Evolutionary conservation across 106 monocot genomes (phyloP).

Genomic region (Amphibolis antarctica): DNA sequence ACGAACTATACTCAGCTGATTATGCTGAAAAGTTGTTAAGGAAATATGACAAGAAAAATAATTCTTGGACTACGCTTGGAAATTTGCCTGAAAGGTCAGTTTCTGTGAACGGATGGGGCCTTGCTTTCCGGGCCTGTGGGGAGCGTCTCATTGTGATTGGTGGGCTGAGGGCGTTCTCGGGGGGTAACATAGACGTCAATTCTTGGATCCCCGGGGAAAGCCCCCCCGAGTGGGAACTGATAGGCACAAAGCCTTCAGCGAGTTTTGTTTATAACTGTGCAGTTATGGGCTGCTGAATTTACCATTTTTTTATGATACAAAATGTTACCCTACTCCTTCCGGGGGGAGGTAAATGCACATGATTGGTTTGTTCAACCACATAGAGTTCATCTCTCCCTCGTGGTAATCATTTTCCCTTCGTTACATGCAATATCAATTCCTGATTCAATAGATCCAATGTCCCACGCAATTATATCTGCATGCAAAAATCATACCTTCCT

Average conservation of each 20-base stretch:
- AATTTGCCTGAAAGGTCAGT: slow-evolving; percentile 69
- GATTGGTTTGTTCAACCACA: slow-evolving; percentile 13
- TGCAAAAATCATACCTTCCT: background rate
- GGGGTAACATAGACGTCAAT: slow-evolving; percentile 75
- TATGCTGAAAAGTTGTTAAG: slow-evolving; percentile 46
- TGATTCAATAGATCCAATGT: slow-evolving; percentile 12
- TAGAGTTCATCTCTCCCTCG: slow-evolving; percentile 6
- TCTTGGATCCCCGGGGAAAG: slow-evolving; percentile 70
- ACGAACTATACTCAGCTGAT: slow-evolving; percentile 67
- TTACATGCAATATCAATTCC: slow-evolving; percentile 21
- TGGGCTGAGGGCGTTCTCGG: slow-evolving; percentile 41
- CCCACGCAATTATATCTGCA: background rate
- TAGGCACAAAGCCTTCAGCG: slow-evolving; percentile 55
- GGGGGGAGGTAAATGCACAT: slow-evolving; percentile 13
- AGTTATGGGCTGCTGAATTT: slow-evolving; percentile 78
- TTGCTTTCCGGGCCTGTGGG: slow-evolving; percentile 80
- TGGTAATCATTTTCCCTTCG: slow-evolving; percentile 24
- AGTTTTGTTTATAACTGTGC: slow-evolving; percentile 93
- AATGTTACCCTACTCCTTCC: slow-evolving; percentile 14
- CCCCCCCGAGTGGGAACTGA: slow-evolving; percentile 60
- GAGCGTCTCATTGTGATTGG: slow-evolving; percentile 45
- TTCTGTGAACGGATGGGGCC: slow-evolving; percentile 79
- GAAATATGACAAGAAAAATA: slow-evolving; percentile 58
- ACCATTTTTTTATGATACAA: slow-evolving; percentile 8
- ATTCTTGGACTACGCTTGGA: slow-evolving; percentile 53